Evolutionary conservation across 2,329 filamentous ascomycete species (phyloP), one percentile per base, ranked within the genome.

Genomic region (Diatrype stigma): DNA sequence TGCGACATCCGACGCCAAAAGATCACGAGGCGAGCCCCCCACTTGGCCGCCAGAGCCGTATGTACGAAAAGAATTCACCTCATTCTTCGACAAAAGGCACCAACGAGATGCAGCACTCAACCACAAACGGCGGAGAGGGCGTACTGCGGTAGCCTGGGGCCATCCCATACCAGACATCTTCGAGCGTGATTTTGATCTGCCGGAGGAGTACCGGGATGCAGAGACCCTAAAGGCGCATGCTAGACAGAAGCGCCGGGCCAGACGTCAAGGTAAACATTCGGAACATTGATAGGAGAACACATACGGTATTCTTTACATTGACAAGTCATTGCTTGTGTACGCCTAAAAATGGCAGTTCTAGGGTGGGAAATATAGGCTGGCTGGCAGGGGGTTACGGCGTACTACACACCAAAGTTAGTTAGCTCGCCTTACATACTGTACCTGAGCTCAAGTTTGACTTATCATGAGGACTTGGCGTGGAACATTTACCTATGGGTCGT

Each of bases 31-130:
- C 40, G 60, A 65, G 34, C 57, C 58, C 12, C 59, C 61, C n/a
- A 57, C 59, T 16, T 56, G 52, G 22, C 57, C 65, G 10, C 65
- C 67, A 32, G 64, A 72, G 34, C 69, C 70, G 17, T 63, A 69
- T 26, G 71, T 73, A 11, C 68, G 68, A 2, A 80, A 77, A 51
- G 86, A 89, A 35, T 91, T 96, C 64, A 87, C 76, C n/a, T 96
- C 90, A 0, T 96, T 96, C 72, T 97, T 91, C 66, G 69, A 79
- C 17, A 91, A 94, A 70, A 84, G 80, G 22, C 85, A 95, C 63
- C 79, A 93, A 54, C 86, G 93, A 23, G 89, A 91, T 21, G 82
- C 85, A 6, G 90, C 92, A 10, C 70, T 96, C n/a, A 86, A n/a
- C n/a, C n/a, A 83, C 54, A 84, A 83, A 46, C 80, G 90, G 32